Percentiles rank a stretch among this genome's conserved stretches.
These are phyloP conservation scores for Pittosporum tobira DNA, from an alignment of 129 eudicot genomes.

Conservation along the genomic window DNA sequence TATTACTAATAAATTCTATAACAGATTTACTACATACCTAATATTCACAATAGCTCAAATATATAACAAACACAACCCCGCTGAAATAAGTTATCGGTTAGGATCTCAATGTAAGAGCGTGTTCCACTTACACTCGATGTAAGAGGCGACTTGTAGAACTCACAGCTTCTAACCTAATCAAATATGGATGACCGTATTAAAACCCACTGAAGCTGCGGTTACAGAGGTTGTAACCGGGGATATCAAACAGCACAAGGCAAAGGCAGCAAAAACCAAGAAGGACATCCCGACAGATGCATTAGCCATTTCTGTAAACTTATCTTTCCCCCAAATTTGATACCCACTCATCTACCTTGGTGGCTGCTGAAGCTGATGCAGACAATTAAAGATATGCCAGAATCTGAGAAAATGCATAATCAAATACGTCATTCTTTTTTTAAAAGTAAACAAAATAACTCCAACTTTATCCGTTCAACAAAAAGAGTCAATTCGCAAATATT, in stretches of 20 bases:
- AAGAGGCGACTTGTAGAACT: neutral
- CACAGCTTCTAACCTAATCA: neutral
- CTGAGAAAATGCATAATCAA: conserved; percentile 25
- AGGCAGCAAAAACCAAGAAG: conserved; percentile 57
- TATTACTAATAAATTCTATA: no score
- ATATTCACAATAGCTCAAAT: no score
- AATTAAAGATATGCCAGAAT: conserved; percentile 71
- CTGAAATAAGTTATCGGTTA: no score
- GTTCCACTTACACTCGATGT: neutral
- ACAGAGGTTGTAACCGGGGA: conserved; percentile 84
- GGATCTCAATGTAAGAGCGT: no score
- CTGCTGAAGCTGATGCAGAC: conserved; percentile 87
- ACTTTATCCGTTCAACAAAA: no score
- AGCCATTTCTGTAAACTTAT: conserved; percentile 71
- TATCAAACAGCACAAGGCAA: conserved; percentile 69
- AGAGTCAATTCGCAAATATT: no score
- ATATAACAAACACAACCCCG: no score
- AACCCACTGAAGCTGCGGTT: conserved; percentile 26
- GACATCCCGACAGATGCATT: conserved; percentile 77
- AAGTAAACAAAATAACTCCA: neutral
- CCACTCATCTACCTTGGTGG: conserved; percentile 79
- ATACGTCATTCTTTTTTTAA: no score
- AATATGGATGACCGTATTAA: neutral
- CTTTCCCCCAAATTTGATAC: conserved; percentile 84
- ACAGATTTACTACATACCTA: no score